A percentile compares a stretch with the other conserved stretches of the same genome.
These are phyloP conservation scores for Colletotrichum sp. DNA, from an alignment of 2,329 filamentous ascomycete genomes.

Conservation along the genomic window DNA sequence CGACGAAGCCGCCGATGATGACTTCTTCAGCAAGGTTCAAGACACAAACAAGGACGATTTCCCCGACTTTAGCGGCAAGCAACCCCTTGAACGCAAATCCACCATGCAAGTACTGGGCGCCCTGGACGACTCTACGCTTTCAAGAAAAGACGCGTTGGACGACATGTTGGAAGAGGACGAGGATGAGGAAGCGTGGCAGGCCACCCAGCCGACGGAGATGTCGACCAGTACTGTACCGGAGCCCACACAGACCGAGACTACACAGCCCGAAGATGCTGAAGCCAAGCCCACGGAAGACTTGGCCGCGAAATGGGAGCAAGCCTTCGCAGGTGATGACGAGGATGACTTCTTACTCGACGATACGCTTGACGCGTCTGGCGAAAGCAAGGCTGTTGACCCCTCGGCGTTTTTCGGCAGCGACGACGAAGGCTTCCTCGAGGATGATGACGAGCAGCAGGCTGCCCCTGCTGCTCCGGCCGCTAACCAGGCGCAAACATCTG, in stretches of 20 bases:
- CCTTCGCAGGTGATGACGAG: slow-evolving; percentile 77
- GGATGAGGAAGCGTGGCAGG: slow-evolving; percentile 15
- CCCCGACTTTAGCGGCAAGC: slow-evolving; percentile 27
- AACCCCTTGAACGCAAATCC: slow-evolving; percentile 68
- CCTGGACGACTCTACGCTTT: slow-evolving; percentile 40
- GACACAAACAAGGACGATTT: slow-evolving; percentile 30
- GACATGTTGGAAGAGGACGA: slow-evolving; percentile 35
- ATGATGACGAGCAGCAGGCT: slow-evolving; percentile 51
- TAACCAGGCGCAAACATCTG: neutral
- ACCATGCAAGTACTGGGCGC: slow-evolving; percentile 70
- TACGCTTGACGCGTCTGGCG: slow-evolving; percentile 42
- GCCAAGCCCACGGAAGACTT: slow-evolving; percentile 62
- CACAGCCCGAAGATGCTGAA: slow-evolving; percentile 22
- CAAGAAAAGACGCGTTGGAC: slow-evolving; percentile 28
- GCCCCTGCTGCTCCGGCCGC: slow-evolving; percentile 24
- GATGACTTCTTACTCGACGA: slow-evolving; percentile 69
- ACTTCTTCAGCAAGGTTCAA: slow-evolving; percentile 66
- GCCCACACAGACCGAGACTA: neutral
- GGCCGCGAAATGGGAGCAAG: slow-evolving; percentile 83
- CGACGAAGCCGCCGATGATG: slow-evolving; percentile 55
- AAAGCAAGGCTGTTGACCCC: slow-evolving; percentile 60
- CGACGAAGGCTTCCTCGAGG: slow-evolving; percentile 84
- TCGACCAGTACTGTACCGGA: neutral
- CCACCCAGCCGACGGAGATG: neutral
- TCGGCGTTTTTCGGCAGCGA: slow-evolving; percentile 79